Evolutionary conservation across 371 early-diverging fungal species (phyloP), one percentile per base, ranked within the genome.

Genomic region (Rhizopus stolonifer): DNA sequence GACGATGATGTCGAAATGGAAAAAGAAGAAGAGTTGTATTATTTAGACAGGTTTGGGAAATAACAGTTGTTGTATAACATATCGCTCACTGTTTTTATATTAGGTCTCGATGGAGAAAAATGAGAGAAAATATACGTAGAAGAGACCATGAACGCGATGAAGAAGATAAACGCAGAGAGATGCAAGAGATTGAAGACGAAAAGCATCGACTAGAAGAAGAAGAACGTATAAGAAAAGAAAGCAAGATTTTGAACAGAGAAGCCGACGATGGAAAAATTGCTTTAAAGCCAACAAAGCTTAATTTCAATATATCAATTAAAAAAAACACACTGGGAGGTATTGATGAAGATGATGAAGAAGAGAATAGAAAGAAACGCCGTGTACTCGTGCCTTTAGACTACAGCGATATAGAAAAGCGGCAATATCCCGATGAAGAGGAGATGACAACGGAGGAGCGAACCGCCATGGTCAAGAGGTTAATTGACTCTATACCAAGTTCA

Each of bases 401-500:
- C 49, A 65, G 76, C 14, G 83, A 82, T 51, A 39, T 63, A 26
- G 58, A 56, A 26, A 49, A 42, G 31, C 33, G 49, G 9, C 43
- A 52, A 5, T 26, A 56, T n/a, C 31, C 51, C 1, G 56, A 56
- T 4, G 38, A 36, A 17, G 54, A 59, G 22, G 68, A 71, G n/a
- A 72, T 77, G 22, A 38, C 61, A 10, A 58, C 67, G 21, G 90
- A 88, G 55, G 86, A 86, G 47, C 68, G 85, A 25, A 69, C 67
- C 6, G 60, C 63, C 38, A 79, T 77, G 43, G 72, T 88, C 17
- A 84, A 86, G 59, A 82, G 80, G 2, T 62, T 92, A 22, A 83
- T 91, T 43, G 79, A 77, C 33, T 69, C 74, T 25, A 87, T 94
- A 61, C 92, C 92, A n/a, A 81, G 89, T 2, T 90, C 86, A n/a